Evolutionary conservation across 2,329 filamentous ascomycete species (phyloP), one percentile per base, ranked within the genome.

Genomic region (Aspergillus tanneri): DNA sequence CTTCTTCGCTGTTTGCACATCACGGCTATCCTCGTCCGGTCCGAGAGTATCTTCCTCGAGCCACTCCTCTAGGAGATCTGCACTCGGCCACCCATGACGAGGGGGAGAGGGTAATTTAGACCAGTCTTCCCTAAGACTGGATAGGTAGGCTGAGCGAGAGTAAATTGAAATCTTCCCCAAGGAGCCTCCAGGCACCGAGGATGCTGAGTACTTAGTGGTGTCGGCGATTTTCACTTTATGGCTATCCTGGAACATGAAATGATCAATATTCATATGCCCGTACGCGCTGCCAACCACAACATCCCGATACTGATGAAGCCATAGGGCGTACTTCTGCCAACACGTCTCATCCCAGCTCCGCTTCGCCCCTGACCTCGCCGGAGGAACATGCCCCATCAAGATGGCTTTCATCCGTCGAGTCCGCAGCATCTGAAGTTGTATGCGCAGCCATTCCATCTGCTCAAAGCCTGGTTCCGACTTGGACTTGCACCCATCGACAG

Each of bases 181-280:
- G 12, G 36, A 40, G 18, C 47, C 47, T 5, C 25, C 65, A 43
- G 25, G 60, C 50, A 45, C 44, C 27, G 16, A 45, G n/a, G 39
- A 34, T 18, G 8, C 27, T 19, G 23, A n/a, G 40, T 56, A 25
- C 8, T 37, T 37, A 7, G 67, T 58, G 2, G 67, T 59, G 35
- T 70, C 71, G 21, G 74, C 71, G 39, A 90, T 77, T 52, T 87
- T 78, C 45, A 96, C 78, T 1, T 95, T 81, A 32, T 87, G 78
- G 48, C 84, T 88, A 66, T 97, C 92, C 60, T 96, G 89, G 12
- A 99, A 74, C 63, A 97, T 81, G 70, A 99, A 99, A 68, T 99
- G 93, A 61, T 99, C 93, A 56, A 96, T 88, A 64, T 99, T 99
- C 93, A 99, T 97, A 67, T 99, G 93, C 1, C 92, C 93, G 63